Conservation (phyloP, 495 filamentous ascomycete genomes). For the Pyrenula aspistea region DNA sequence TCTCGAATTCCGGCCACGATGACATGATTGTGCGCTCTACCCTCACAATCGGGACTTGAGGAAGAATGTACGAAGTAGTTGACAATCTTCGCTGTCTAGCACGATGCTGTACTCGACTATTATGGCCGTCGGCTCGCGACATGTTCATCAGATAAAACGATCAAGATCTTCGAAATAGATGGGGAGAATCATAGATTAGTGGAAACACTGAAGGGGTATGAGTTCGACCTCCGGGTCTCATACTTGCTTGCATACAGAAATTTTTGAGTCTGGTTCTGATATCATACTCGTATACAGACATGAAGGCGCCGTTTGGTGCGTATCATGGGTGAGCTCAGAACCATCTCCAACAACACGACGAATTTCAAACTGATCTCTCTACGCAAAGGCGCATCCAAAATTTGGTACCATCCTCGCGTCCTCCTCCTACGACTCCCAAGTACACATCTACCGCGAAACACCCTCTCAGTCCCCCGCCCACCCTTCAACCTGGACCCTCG, state of each 20-base stretch:
- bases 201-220: slow-evolving; percentile 90
- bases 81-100: slow-evolving; percentile 35
- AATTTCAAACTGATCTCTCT: slow-evolving; percentile 7
- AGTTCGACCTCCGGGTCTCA: no score
- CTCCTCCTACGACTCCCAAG: slow-evolving; percentile 91
- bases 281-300: slow-evolving; percentile 46
- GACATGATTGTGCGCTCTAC: slow-evolving; percentile 89
- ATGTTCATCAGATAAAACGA: slow-evolving; percentile 94
- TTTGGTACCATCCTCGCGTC: slow-evolving; percentile 95
- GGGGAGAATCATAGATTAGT: slow-evolving; percentile 81
- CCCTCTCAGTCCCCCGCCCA: slow-evolving; percentile 29
- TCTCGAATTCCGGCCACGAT: slow-evolving; percentile 88
- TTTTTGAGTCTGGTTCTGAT: no score
- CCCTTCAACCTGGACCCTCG: slow-evolving; percentile 56
- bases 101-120: slow-evolving; percentile 96
- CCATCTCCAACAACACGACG: slow-evolving; percentile 6
- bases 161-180: slow-evolving; percentile 98
- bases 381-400: slow-evolving; percentile 75
- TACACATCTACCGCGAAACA: slow-evolving; percentile 95
- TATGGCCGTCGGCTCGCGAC: slow-evolving; percentile 94
- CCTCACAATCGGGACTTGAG: neutral
- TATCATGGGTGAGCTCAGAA: slow-evolving; percentile 61
- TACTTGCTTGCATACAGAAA: no score
- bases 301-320: slow-evolving; percentile 91
- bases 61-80: neutral